Base-by-base conservation (phyloP, 2,329 filamentous ascomycete species). In the Ascocoryne sarcoides region DNA sequence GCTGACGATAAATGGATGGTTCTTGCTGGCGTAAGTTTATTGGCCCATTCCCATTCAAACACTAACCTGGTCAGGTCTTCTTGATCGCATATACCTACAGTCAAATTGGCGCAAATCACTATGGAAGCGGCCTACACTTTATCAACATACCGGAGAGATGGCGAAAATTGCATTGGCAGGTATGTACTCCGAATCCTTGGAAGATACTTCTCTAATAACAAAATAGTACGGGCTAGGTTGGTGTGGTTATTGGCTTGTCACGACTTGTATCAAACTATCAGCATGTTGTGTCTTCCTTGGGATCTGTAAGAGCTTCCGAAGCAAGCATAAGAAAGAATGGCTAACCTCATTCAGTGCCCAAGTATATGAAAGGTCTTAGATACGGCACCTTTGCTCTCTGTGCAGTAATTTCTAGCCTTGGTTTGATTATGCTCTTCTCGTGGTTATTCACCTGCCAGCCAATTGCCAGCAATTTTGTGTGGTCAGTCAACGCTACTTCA, bases 1-100 rank as follows among this genome's bases (percentile, higher is more conserved):
- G 41, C 42, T 12, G 56, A 59, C 35, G 56, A 59, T 40, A 47
- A 43, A 26, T 57, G 54, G 53, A 56, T 59, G 46, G 36, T 48
- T 16, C 43, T 47, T 34, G 56, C 56, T 40, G 51, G 45, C 33
- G 56, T 58, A 55, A 23, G 52, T 44, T 21, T 34, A 20, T 26
- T 33, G 4, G 3, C 12, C 17, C 10, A 19, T 17, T 26, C 14
- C 10, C 9, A 1, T 35, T 10, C 10, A 32, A 7, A 39, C 21
- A 16, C 39, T 51, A 38, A 53, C 29, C 8, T 16, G 4, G 17
- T 5, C 36, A 58, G 54, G 41, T 56, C 12, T 45, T 57, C 32
- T 34, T 58, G 37, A 46, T 54, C 18, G 42, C 40, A 28, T 52
- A 54, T 36, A 47, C 44, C 10, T 44, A 42, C 12, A 51, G 50